A percentile compares a stretch with the other conserved stretches of the same genome.
phyloP scores from a whole-genome alignment of 108 stramenopile species.

The Cyclostephanos invisitatus region DNA sequence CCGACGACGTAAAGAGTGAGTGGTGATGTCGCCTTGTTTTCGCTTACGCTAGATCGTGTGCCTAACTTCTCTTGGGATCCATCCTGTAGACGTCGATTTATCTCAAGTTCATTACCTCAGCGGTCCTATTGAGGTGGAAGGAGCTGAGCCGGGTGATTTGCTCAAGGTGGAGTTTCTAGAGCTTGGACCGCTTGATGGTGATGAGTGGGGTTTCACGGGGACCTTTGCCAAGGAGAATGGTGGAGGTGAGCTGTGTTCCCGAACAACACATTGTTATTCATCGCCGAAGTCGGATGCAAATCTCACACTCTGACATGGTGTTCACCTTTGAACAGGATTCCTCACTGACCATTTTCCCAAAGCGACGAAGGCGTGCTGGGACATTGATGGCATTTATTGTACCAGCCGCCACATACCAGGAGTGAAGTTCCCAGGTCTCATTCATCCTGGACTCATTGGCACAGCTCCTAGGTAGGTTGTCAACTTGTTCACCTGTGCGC shows the following conservation, averaged over 20 bases:
- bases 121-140: conserved; percentile 58
- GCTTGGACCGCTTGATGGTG: conserved; percentile 62
- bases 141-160: conserved; percentile 63
- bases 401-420: conserved; percentile 58
- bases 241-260: conserved; percentile 35
- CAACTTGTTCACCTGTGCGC: not conserved
- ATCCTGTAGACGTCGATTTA: conserved; percentile 49
- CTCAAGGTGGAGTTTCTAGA: conserved; percentile 70
- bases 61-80: no score
- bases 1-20: conserved; percentile 63
- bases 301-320: not conserved
- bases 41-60: no score
- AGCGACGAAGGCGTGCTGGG: conserved; percentile 71
- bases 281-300: not conserved
- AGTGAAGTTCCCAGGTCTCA: conserved; percentile 53
- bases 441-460: conserved; percentile 73
- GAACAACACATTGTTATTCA: not conserved
- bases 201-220: conserved; percentile 75
- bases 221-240: conserved; percentile 75
- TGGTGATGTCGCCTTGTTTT: no score
- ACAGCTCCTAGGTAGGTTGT: conserved; percentile 50
- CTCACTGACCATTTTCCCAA: conserved; percentile 64
- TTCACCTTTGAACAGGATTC: conserved; percentile 18
- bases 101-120: conserved; percentile 71
- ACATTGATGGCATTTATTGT: conserved; percentile 71